Base-by-base conservation (phyloP, 2,329 filamentous ascomycete genomes). In the Colletotrichum lupini region DNA sequence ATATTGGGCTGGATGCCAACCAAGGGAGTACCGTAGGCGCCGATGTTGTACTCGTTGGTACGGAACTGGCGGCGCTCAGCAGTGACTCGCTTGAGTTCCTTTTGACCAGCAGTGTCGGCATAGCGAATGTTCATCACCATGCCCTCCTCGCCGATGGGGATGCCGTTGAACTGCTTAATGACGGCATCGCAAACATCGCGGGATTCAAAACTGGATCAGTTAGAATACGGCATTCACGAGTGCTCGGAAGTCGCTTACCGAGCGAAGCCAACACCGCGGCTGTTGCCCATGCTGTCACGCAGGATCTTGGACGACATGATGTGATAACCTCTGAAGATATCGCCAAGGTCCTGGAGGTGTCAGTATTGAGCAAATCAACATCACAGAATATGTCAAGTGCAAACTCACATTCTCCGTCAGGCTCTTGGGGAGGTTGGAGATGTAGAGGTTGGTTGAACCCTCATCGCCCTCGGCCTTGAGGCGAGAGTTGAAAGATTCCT, bases 401-500 rank as follows among this genome's bases (percentile, higher is more conserved):
- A 52, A 24, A 86, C 92, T 81, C 83, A 96, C 95, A 78, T 94
- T 92, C 86, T 99, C 97, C 65, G 94, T 97, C 88, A 97, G 92
- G 75, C 92, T 91, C 84, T 96, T 95, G 46, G 97, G 97, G 57
- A 99, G 90, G 83, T 98, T 99, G 32, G 97, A 99, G 75, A 98
- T 95, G 83, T 99, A 99, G 75, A 99, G 90, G 81, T 99, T 99
- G 76, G 97, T 98, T 59, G 97, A 98, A 55, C 84, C 80, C 65
- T 93, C 94, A 79, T 99, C 96, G 68, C 95, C 93, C 80, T 98
- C 94, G 58, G 97, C 96, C 88, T 99, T 98, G 78, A 99, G 93
- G 78, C 97, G 95, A 77, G 95, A 95, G 83, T 99, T 99, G 86
- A 98, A 98, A 24, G 96, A 98, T 87, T 98, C 97, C 93, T 97